Conservation (phyloP, 768 basidiomycete species). For the Podaxis sp. region DNA sequence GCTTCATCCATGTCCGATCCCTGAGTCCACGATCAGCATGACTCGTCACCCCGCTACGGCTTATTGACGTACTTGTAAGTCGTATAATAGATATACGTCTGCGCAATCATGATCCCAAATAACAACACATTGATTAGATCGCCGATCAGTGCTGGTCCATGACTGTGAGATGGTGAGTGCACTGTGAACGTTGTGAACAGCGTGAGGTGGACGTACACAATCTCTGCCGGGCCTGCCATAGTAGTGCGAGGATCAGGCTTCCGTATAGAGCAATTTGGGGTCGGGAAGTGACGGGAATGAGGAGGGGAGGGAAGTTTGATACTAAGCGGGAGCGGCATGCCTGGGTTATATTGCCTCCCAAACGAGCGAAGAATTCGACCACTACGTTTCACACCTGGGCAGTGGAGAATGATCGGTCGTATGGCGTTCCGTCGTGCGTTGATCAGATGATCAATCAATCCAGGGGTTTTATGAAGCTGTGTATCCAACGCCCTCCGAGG, state of each 20-base stretch:
- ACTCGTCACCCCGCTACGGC: slow-evolving; percentile 17
- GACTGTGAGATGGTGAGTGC: not conserved
- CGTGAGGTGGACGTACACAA: not conserved
- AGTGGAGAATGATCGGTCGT: too few relatives aligned
- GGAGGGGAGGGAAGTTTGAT: not conserved
- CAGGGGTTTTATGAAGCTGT: too few relatives aligned
- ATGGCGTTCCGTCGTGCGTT: too few relatives aligned
- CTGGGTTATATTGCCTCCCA: too few relatives aligned
- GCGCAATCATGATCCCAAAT: slow-evolving; percentile 48
- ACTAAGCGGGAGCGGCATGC: too few relatives aligned
- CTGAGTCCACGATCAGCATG: slow-evolving; percentile 21
- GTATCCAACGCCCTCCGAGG: too few relatives aligned
- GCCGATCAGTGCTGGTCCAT: not conserved
- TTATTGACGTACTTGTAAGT: slow-evolving; percentile 22
- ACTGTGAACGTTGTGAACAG: not conserved
- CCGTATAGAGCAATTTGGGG: not conserved
- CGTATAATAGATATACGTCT: slow-evolving; percentile 46
- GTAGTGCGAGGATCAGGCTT: not conserved
- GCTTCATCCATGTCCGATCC: slow-evolving; percentile 44
- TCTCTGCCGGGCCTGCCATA: not conserved
- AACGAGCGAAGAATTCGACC: too few relatives aligned
- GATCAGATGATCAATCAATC: too few relatives aligned
- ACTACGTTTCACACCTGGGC: too few relatives aligned
- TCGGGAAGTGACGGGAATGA: not conserved
- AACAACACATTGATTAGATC: slow-evolving; percentile 23